Conservation (phyloP, 2,329 filamentous ascomycete genomes). For the Hypoxylon sp. region DNA sequence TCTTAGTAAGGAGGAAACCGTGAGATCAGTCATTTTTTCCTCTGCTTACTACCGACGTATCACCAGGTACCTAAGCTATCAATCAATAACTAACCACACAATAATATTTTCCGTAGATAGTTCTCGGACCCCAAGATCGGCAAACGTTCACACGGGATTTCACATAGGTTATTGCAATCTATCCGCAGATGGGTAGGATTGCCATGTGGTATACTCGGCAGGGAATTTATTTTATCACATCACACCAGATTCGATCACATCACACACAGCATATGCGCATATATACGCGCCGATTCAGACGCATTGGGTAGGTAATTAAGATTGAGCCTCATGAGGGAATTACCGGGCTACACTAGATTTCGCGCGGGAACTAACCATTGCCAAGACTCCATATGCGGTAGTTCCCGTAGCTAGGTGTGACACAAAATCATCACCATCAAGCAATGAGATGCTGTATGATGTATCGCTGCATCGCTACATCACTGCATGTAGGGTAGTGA, state of each 20-base stretch:
- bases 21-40: constrained; percentile 8
- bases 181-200: constrained; percentile 16
- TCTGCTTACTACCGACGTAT: constrained; percentile 27
- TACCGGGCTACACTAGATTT: constrained; percentile 20
- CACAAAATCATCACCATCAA: constrained; percentile 2
- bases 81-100: neutral
- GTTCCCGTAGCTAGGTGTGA: neutral
- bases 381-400: constrained; percentile 31
- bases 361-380: constrained; percentile 25
- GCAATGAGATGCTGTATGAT: neutral
- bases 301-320: constrained; percentile 17
- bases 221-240: constrained; percentile 27
- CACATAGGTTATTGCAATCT: neutral
- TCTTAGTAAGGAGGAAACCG: constrained; percentile 16
- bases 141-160: neutral
- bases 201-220: constrained; percentile 32
- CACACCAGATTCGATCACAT: constrained; percentile 29
- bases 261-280: constrained; percentile 10
- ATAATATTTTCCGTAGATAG: neutral
- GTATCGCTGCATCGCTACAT: constrained; percentile 1
- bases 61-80: constrained; percentile 13
- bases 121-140: constrained; percentile 8
- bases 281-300: constrained; percentile 7
- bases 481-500: constrained; percentile 11
- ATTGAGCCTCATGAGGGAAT: constrained; percentile 33